phyloP scores from a whole-genome alignment of 108 stramenopile species.

The Cyclotella atomus region DNA sequence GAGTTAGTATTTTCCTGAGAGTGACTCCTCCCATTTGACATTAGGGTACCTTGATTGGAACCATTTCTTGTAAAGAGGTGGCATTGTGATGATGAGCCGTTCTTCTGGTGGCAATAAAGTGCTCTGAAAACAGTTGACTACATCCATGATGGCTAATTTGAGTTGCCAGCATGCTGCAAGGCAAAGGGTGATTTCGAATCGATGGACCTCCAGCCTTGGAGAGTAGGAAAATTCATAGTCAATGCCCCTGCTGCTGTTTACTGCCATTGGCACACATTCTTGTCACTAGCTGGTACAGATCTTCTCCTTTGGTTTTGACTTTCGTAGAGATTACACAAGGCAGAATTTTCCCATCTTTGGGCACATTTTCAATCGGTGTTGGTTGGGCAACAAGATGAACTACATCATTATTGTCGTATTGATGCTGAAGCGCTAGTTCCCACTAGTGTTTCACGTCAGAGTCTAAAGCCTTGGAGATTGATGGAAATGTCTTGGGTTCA shows the following conservation, averaged over 20 bases:
- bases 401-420: conserved; percentile 6
- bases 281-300: neutral
- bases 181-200: neutral
- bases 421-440: neutral
- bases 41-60: neutral
- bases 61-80: neutral
- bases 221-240: conserved; percentile 13
- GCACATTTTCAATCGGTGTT: neutral
- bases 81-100: neutral
- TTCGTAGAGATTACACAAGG: neutral
- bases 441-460: neutral
- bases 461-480: neutral
- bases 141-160: neutral
- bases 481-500: neutral
- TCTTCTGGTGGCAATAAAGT: neutral
- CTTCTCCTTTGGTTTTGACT: conserved; percentile 8
- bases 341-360: neutral
- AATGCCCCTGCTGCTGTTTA: neutral
- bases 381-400: conserved; percentile 1
- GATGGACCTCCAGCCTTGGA: neutral
- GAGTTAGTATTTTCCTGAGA: neutral
- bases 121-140: conserved; percentile 13
- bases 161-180: neutral
- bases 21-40: conserved; percentile 6
- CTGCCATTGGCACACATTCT: conserved; percentile 6